These are phyloP conservation scores for Dothidotthia symphoricarpi DNA, from an alignment of 2,329 filamentous ascomycete genomes.

Conservation along the genomic window DNA sequence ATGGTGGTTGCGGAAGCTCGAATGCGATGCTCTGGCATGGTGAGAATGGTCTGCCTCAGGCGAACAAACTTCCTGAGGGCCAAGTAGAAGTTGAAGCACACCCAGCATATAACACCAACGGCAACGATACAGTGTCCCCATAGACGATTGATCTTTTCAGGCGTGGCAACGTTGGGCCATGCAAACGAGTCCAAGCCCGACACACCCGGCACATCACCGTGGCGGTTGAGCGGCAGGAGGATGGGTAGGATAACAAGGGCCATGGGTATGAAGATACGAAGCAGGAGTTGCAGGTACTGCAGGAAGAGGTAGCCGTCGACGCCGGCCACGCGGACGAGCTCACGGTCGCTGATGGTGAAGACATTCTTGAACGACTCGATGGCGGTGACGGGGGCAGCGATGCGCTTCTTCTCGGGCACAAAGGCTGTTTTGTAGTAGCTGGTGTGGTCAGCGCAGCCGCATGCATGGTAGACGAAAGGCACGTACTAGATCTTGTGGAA, in stretches of 20 bases:
- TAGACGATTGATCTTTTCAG: conserved; percentile 65
- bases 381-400: conserved; percentile 35
- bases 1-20: conserved; percentile 94
- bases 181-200: conserved; percentile 70
- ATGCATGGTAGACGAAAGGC: neutral
- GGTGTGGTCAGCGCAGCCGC: conserved; percentile 14
- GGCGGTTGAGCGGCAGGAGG: conserved; percentile 78
- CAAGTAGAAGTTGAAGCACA: conserved; percentile 81
- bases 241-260: conserved; percentile 77
- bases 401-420: conserved; percentile 37
- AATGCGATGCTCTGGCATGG: conserved; percentile 89
- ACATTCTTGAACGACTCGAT: conserved; percentile 44
- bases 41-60: conserved; percentile 89
- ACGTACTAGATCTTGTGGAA: conserved; percentile 42
- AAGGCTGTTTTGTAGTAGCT: conserved; percentile 43
- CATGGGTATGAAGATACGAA: conserved; percentile 89
- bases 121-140: conserved; percentile 84
- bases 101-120: conserved; percentile 73
- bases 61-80: conserved; percentile 88
- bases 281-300: conserved; percentile 78
- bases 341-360: conserved; percentile 70
- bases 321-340: conserved; percentile 92
- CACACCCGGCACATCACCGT: conserved; percentile 60
- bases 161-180: conserved; percentile 76
- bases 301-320: conserved; percentile 97